Base-by-base conservation (phyloP, 1,139 yeast genomes). In the Scheffersomyces lignicola region DNA sequence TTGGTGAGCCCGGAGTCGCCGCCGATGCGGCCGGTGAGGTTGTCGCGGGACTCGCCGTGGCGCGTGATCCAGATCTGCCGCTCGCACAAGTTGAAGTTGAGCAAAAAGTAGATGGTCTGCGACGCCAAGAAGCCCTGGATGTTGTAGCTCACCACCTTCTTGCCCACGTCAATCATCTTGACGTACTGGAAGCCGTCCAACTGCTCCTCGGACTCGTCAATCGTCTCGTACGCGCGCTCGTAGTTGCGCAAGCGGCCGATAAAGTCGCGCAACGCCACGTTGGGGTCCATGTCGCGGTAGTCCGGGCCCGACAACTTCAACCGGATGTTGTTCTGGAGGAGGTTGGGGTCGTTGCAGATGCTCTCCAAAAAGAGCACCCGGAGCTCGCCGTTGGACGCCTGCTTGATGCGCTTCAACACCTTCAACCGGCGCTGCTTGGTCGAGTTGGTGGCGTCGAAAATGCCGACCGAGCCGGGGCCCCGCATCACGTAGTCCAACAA, bases 11-110 rank as follows among this genome's bases (percentile, higher is more conserved):
- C 69, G 1, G 96, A 83, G 56, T 92, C 94, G 15, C 97, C 97
- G 12, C 98, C 97, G 45, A 92, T 86, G 40, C 78, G 73, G 7
- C 97, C 97, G 35, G 69, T 60, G 20, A 87, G 80, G 56, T 90
- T 92, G 55, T 88, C 96, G 30, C 75, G 75, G 44, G 90, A 80
- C 59, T 92, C 97, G 34, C 97, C 98, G 54, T 90, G 97, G 43
- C 97, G 76, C 1, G 97, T 83, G 44, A 92, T 84, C 95, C 97
- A 92, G 34, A 92, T 89, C 58, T 88, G 96, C 41, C 97, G 76
- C 56, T 88, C 95, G 40, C 87, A 79, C 28, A 92, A 69, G 54
- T 92, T 92, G 73, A 92, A 90, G 57, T 92, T 92, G 45, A 92
- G 70, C 46, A 92, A 65, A 63, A 89, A 92, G 56, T 87, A 90